These are phyloP conservation scores for Vicia villosa DNA, from an alignment of 306 rosid genomes.

Conservation along the genomic window DNA sequence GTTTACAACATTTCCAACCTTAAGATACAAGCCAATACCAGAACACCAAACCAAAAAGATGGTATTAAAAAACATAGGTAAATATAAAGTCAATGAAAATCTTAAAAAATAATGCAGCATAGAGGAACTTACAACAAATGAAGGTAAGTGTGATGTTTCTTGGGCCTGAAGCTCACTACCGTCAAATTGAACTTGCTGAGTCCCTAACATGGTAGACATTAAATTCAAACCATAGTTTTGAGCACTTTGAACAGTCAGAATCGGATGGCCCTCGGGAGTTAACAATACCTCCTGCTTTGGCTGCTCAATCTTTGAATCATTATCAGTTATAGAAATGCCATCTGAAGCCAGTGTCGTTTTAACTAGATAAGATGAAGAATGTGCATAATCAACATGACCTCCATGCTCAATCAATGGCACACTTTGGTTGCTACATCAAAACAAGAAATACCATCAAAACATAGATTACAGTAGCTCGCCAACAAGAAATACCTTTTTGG, in stretches of 20 bases:
- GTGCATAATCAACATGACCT: conserved; percentile 49
- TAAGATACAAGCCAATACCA: neutral
- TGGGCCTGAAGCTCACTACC: conserved; percentile 48
- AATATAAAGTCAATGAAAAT: conserved; percentile 15
- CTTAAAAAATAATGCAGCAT: conserved; percentile 5
- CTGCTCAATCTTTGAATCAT: conserved; percentile 52
- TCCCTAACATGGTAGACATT: conserved; percentile 48
- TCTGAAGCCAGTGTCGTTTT: conserved; percentile 46
- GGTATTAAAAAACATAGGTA: conserved; percentile 19
- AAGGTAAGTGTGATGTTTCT: conserved; percentile 40
- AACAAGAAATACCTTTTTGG: conserved; percentile 11
- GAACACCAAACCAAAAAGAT: conserved; percentile 18
- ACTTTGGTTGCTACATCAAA: conserved; percentile 52
- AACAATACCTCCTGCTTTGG: conserved; percentile 50
- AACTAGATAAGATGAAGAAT: conserved; percentile 42
- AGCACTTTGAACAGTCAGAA: conserved; percentile 42
- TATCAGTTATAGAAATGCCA: conserved; percentile 35
- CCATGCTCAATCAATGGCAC: conserved; percentile 40
- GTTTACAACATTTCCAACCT: conserved; percentile 15
- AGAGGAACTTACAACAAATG: conserved; percentile 43
- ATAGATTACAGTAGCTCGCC: conserved; percentile 20
- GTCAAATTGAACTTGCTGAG: conserved; percentile 48
- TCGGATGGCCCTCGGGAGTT: conserved; percentile 47
- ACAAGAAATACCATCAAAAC: conserved; percentile 29
- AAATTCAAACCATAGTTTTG: conserved; percentile 50